Evolutionary conservation across 345 rosid species (phyloP), one percentile per base, ranked within the genome.

Genomic region (Moricandia arvensis): DNA sequence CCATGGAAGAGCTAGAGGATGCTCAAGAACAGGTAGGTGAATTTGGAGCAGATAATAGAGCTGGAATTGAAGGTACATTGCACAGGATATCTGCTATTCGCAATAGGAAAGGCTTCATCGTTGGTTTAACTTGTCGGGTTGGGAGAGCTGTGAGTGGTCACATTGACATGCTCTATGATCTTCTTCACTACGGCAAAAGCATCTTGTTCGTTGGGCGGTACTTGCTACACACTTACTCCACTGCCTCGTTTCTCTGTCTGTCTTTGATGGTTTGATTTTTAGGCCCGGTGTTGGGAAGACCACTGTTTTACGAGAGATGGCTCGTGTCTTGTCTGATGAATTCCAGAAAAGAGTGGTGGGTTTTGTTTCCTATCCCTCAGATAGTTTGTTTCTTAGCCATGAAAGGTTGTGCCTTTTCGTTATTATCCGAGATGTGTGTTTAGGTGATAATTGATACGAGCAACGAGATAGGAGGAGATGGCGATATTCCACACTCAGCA

Each of bases 281-380:
- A 86, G 91, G 80, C 90, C 91, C 5, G 91, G 94, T 37, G 90
- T 89, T 78, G 94, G 94, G 18, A 89, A 89, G 86, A 89, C 91
- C 17, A 89, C 91, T 53, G 83, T 86, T 30, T 72, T 87, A 86
- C 79, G 90, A 74, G 90, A 89, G 82, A 82, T 86, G 54, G 89
- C 91, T 53, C 88, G 83, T 72, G 87, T 87, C 60, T 81, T 89
- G 66, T 83, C 91, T 3, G 86, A 89, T 68, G 86, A 89, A 68
- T 85, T 87, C 69, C 81, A 75, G 38, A 89, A 85, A 75, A 80
- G 89, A 82, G 91, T 89, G 83, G 93, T 89, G 64, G 4, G 81
- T 78, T 43, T n/a, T 15, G 24, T 3, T 30, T 69, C 59, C 37
- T 69, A 41, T 67, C 26, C 54, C 12, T 13, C 1, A 5, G 66